Base-by-base conservation (phyloP, 306 rosid genomes). In the Glycine tomentella region DNA sequence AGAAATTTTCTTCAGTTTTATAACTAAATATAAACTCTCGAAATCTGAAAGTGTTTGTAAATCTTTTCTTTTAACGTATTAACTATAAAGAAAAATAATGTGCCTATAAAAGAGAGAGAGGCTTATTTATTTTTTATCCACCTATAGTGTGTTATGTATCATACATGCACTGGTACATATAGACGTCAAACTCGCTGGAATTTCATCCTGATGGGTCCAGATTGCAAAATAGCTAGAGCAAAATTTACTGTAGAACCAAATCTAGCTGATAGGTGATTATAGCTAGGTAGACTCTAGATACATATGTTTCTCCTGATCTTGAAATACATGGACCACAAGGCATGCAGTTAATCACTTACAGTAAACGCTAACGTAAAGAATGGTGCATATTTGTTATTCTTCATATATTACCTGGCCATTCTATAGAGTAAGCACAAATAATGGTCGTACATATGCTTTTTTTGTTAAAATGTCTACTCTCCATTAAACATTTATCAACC, bases 371-470 rank as follows among this genome's bases (percentile, higher is more conserved):
- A 75, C 76, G 63, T 50, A 79, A 80, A 74, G 81, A 84, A 80
- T 42, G 81, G 84, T 69, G 87, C 74, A 70, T 17, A 80, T 69
- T 51, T 61, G 44, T 79, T 50, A 65, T 78, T 78, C 83, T 65
- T 74, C 12, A 45, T 49, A 71, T 61, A 71, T 25, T 52, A 45
- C 8, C 45, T 49, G 76, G 71, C 71, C 25, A 55, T 64, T 64
- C 63, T 78, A 49, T 57, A 56, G 67, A 49, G 77, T 66, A 36
- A 17, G 72, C 82, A 62, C 81, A 80, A 61, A 62, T 76, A 62
- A 69, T 55, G 84, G 84, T 83, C 34, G 56, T 65, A 70, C 42
- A 64, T 52, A 63, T 40, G 49, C 69, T 45, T 66, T 13, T 78
- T 74, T 78, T 17, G 65, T 78, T 74, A 50, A 80, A 51, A 33